A percentile compares a stretch with the other conserved stretches of the same genome.
Evolutionary conservation across 2,329 filamentous ascomycete genomes (phyloP).

Genomic region (Venturia carpophila): DNA sequence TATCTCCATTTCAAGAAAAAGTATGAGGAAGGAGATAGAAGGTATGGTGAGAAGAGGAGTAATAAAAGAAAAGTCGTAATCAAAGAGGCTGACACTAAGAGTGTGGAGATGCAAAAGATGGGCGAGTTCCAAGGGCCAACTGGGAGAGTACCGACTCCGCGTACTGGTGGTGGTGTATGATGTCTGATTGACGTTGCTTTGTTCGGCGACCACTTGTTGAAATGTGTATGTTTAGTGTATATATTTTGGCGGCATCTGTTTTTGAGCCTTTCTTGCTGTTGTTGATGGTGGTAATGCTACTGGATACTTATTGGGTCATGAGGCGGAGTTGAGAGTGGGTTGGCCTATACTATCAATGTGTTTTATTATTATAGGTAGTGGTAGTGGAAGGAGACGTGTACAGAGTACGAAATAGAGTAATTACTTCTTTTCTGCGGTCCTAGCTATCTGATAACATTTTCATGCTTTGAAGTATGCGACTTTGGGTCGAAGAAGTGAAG

Average conservation of each 20-base stretch:
- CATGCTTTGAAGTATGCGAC: too few species aligned
- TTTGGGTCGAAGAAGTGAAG: too few species aligned
- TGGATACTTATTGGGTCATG: not conserved
- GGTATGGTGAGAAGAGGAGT: constrained; percentile 52
- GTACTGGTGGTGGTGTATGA: constrained; percentile 8
- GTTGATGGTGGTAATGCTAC: not conserved
- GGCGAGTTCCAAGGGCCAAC: constrained; percentile 5
- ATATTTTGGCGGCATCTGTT: not conserved
- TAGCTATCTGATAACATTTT: not conserved
- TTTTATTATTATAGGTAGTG: not conserved
- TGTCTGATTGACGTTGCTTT: not conserved
- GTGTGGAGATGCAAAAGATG: constrained; percentile 18
- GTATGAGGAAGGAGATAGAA: constrained; percentile 75
- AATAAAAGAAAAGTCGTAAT: not conserved
- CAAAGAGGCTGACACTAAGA: not conserved
- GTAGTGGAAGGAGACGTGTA: not conserved
- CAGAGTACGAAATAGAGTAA: not conserved
- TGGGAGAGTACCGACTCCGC: not conserved
- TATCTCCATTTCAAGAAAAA: constrained; percentile 79
- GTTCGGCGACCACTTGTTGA: not conserved
- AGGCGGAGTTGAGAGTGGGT: not conserved
- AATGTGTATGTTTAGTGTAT: constrained; percentile 4
- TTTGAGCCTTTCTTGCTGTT: not conserved
- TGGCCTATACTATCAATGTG: constrained; percentile 2
- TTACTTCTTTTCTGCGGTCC: not conserved